Percentiles rank a stretch among this genome's conserved stretches.
phyloP scores from a whole-genome alignment of 129 eudicot genomes.

The Silybum marianum region DNA sequence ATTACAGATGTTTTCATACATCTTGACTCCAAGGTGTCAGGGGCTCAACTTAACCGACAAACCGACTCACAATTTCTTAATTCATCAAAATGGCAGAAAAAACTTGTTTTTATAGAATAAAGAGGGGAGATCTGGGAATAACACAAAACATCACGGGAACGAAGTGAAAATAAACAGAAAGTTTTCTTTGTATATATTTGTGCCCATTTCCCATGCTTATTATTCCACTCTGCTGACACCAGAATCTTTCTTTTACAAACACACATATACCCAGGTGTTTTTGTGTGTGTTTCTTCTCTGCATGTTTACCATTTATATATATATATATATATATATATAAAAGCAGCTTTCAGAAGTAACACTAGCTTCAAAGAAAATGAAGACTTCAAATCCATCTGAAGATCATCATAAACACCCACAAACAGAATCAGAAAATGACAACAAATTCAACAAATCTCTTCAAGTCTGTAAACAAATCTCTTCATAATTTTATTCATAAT shows the following conservation, averaged over 20 bases:
- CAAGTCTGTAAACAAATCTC: slow-evolving; percentile 35
- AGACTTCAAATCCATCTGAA: slow-evolving; percentile 24
- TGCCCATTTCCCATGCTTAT: slow-evolving; percentile 40
- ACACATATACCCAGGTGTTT: slow-evolving; percentile 5
- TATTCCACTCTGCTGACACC: slow-evolving; percentile 34
- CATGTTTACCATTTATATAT: slow-evolving; percentile 18
- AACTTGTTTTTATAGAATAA: neutral
- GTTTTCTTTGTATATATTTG: slow-evolving; percentile 25
- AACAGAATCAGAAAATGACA: slow-evolving; percentile 44
- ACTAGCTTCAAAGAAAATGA: slow-evolving; percentile 12
- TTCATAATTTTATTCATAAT: neutral
- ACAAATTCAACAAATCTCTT: slow-evolving; percentile 51
- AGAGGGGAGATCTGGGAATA: slow-evolving; percentile 5
- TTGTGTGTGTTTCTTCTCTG: slow-evolving; percentile 24
- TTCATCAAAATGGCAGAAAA: neutral
- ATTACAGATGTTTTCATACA: no score
- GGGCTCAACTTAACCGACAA: slow-evolving; percentile 2
- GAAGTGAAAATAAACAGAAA: slow-evolving; percentile 20
- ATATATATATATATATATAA: neutral
- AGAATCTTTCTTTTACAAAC: slow-evolving; percentile 22
- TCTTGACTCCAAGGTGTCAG: neutral
- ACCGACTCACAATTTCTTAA: slow-evolving; percentile 11
- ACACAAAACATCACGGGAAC: slow-evolving; percentile 31
- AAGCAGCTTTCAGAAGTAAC: neutral
- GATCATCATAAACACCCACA: slow-evolving; percentile 26